Evolutionary conservation across 2,329 filamentous ascomycete species (phyloP), one percentile per base, ranked within the genome.

Genomic region (Ophiocordyceps polyrhachis-furcata): DNA sequence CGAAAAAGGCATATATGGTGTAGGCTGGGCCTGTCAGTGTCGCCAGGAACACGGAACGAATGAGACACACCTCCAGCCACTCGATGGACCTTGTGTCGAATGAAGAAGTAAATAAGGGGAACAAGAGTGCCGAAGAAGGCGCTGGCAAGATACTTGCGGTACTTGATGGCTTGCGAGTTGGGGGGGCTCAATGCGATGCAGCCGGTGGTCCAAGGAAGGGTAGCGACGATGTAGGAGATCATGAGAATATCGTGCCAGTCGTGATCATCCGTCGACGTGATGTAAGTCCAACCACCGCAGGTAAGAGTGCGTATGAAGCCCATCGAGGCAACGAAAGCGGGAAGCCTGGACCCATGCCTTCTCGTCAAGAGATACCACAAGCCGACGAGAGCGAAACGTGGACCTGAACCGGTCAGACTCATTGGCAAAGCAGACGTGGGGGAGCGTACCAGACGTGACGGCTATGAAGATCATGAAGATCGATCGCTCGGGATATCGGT

Each of bases 181-280:
- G 80, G 77, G 12, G 89, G 87, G 62, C 88, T 95, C 44, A 96
- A 67, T 5, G 82, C 78, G 49, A 96, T 74, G 61, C 89, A 95
- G 43, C 91, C 91, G 42, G 86, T 62, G 2, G 89, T 98, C 91
- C 91, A 98, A 2, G 91, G 91, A 45, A 98, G 70, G 3, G 91
- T 96, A 31, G 86, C 83, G 41, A 98, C 81, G 46, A 98, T 71
- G 62, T 98, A 98, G 14, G 87, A 93, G 53, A 98, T 95, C 91
- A 98, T 98, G 61, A 98, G 89, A 50, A 96, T 89, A 58, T 98
- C 91, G 61, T 98, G 91, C 88, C 87, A 96, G 63, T 93, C 79
- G 62, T 98, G 91, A 60, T 96, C 86, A 60, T 98, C 91, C 40
- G 91, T 98, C 49, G 91, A 96, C 23, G 91, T 98, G 49, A 98